Evolutionary conservation across 1,284 basidiomycete genomes (phyloP).

Genomic region (Tetrapyrgos nigripes): DNA sequence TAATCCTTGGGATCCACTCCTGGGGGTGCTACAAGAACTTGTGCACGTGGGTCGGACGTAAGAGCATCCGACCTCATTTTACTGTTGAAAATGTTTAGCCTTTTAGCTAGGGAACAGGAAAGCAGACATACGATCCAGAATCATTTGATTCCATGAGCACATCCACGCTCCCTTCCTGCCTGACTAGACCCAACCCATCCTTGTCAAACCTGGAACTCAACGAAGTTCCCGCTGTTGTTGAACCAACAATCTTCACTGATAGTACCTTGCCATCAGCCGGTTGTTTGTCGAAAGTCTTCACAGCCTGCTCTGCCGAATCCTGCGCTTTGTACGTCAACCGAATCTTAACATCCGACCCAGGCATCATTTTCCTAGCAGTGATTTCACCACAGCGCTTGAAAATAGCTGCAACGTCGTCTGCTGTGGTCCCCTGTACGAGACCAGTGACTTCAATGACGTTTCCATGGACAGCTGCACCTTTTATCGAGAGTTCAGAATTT

Average conservation of each 20-base stretch:
- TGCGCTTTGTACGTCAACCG: constrained; percentile 77
- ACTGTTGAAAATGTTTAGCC: constrained; percentile 43
- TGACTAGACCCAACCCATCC: constrained; percentile 63
- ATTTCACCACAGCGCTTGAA: constrained; percentile 83
- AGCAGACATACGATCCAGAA: constrained; percentile 62
- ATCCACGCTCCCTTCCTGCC: constrained; percentile 73
- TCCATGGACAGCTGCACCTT: constrained; percentile 70
- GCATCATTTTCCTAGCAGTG: constrained; percentile 55
- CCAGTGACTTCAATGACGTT: constrained; percentile 82
- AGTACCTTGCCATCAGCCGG: constrained; percentile 83
- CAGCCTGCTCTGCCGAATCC: constrained; percentile 68
- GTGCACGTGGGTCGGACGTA: constrained; percentile 68
- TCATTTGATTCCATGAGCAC: constrained; percentile 63
- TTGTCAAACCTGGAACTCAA: constrained; percentile 59
- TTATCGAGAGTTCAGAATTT: constrained; percentile 62
- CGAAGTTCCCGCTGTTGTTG: constrained; percentile 51
- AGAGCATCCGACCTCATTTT: constrained; percentile 88
- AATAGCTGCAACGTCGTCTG: constrained; percentile 86
- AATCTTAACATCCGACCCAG: constrained; percentile 61
- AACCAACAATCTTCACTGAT: constrained; percentile 69
- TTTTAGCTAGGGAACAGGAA: neutral
- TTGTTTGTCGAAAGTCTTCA: constrained; percentile 79
- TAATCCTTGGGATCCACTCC: constrained; percentile 67
- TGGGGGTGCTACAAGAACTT: constrained; percentile 73
- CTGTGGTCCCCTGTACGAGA: constrained; percentile 78